Evolutionary conservation across 371 early-diverging fungal genomes (phyloP), one percentile per base, ranked within the genome.

Genomic region (Syncephalis fuscata): DNA sequence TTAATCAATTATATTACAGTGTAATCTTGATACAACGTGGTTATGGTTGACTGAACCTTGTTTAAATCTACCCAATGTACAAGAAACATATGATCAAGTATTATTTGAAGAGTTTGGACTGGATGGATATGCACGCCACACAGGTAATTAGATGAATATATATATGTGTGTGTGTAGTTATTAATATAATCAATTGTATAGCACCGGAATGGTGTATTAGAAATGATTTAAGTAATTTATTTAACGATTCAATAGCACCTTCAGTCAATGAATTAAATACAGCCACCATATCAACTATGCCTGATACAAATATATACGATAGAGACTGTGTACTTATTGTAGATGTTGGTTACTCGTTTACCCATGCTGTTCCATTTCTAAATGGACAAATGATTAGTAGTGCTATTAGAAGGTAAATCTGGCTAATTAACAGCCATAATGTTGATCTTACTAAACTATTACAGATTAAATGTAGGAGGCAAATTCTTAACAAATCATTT

Each of bases 21-120:
- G 76, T 49, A 66, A 75, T 17, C 80, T 88, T 16, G 51, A 59
- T 36, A 64, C 71, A 8, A 80, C 80, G 1, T 63, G 63, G 10
- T 56, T 90, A 15, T 19, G 82, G n/a, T 50, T 87, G 16, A 83
- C 85, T 3, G 88, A 88, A 40, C 90, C 90, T 17, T 70, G 73
- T 41, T 74, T 88, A 54, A 88, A 88, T 58, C 59, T 89, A 36
- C 73, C 73, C 10, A 68, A 64, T 46, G 71, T 88, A 40, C 80
- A 77, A 50, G 65, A 74, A 20, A 59, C 66, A 4, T 80, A 79
- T 48, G 88, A 89, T 60, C 84, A 89, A 62, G 69, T 89, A 3
- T 63, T 85, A 10, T 89, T 86, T 66, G 90, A 89, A 55, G 86
- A 85, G 52, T 88, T 80, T 51, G 75, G 72, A 44, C 88, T 90